Evolutionary conservation across 2,329 filamentous ascomycete species (phyloP), one percentile per base, ranked within the genome.

Genomic region (Nannizziopsis arthrosporioides): DNA sequence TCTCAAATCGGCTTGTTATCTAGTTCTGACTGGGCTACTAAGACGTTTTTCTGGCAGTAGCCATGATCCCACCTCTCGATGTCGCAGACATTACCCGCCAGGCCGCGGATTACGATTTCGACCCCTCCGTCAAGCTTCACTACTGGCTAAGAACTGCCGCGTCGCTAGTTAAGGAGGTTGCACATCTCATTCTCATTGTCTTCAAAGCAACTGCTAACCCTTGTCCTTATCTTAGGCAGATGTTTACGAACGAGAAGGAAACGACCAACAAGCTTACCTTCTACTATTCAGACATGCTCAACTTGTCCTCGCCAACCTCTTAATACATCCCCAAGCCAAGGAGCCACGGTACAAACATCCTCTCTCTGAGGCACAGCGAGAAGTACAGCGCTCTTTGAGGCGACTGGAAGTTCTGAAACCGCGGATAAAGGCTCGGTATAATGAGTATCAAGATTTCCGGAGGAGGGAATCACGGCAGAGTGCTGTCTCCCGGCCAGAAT

Each of bases 241-340:
- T 44, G 86, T 90, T 57, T 94, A 94, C 62, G 76, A 92, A 59
- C 76, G 77, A 37, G 90, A 96, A 65, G 82, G 83, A 59, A 89
- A 95, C 66, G 80, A 87, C 54, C 80, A 88, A 57, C 84, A 92
- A 61, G 85, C 90, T 3, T 98, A 94, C 64, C 76, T 95, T 47
- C 80, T 96, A 51, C 77, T 94, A n/a, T 86, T 92, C 62, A 81
- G 92, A 56, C 88, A 94, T 67, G 87, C 87, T 8, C 76, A 82
- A 46, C 79, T 98, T n/a, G 78, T 94, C 18, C 71, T 94, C 22
- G 77, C 86, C 5, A 76, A 83, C 47, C 73, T 98, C 7, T 74
- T 78, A 0, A 75, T 71, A 1, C 92, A 96, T 57, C 88, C 90
- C 1, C 80, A 92, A 48, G 78, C 78, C 40, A 82, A 77, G 56